Base-by-base conservation (phyloP, 371 early-diverging fungal genomes). In the Rozella allomycis region DNA sequence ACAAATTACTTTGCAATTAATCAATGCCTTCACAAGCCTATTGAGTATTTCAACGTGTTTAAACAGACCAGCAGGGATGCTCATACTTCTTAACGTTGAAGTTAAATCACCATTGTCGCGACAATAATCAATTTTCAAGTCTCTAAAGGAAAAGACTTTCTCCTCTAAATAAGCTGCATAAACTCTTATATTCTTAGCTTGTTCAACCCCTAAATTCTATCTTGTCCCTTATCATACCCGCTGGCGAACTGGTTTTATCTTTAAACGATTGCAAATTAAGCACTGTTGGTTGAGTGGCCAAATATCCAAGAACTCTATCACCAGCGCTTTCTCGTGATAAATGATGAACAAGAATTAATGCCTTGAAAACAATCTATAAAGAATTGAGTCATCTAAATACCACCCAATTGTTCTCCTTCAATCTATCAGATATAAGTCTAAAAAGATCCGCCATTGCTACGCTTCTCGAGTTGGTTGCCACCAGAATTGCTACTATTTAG, bases 111-210 rank as follows among this genome's bases (percentile, higher is more conserved):
- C 28, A 5, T 14, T 14, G 5, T 35, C 8, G 10, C 44, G 33
- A n/a, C 56, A 50, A 34, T 69, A 79, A 52, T 91, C 88, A 5
- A 56, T 46, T 38, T 74, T 66, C 13, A 74, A 42, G 8, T 76
- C 72, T 20, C 71, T 60, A 52, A 62, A 88, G 0, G 67, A 62
- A 20, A 56, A 49, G 7, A 78, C 68, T 41, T 78, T 84, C 45
- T 74, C 77, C 38, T 72, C 61, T 25, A 91, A 60, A 39, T 90
- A 90, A 3, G 56, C 46, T 4, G 83, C 67, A 46, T 91, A 91
- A 1, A 60, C 35, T 26, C 69, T 65, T 11, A 91, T 74, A 43
- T 81, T 80, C 37, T 67, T 72, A 33, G 67, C 50, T 38, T 75
- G 75, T 22, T 59, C 67, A 42, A 42, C 38, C 12, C 47, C 46